Percentiles rank a stretch among this genome's conserved stretches.
Conservation (phyloP, 176 grass and related monocot species). For the Oryza brachyantha region DNA sequence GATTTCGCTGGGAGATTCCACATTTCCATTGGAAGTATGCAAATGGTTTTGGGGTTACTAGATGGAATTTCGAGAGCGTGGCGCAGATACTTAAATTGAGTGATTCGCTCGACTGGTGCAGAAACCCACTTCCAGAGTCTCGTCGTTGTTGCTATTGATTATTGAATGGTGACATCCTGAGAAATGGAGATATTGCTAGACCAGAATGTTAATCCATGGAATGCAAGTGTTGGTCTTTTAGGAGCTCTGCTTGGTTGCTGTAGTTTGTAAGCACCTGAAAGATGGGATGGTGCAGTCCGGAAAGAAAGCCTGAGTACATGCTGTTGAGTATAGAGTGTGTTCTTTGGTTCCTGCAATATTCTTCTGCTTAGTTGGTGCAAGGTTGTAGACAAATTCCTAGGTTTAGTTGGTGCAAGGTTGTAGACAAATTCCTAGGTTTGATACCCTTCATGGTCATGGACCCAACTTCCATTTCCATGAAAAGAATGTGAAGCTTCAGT, state of each 20-base stretch:
- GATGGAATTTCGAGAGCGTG: neutral
- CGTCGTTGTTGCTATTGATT: neutral
- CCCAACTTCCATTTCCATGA: neutral
- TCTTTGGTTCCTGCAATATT: slow-evolving; percentile 8
- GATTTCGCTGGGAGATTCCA: neutral
- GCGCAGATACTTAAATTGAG: neutral
- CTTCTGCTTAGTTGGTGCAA: neutral
- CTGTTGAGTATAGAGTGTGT: neutral
- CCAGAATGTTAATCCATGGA: slow-evolving; percentile 4
- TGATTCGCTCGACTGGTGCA: neutral
- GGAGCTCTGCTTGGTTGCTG: neutral
- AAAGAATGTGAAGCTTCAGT: neutral
- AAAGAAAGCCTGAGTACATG: neutral
- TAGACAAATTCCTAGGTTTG: neutral
- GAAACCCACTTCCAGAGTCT: neutral
- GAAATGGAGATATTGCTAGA: neutral
- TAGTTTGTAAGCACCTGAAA: slow-evolving; percentile 1
- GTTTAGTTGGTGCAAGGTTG: neutral
- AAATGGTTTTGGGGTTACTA: neutral
- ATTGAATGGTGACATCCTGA: neutral
- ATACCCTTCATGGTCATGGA: neutral
- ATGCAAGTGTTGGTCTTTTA: neutral
- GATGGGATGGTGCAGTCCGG: neutral
- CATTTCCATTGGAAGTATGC: neutral
- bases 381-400: neutral